A percentile compares a stretch with the other conserved stretches of the same genome.
Conservation (phyloP, 2,329 filamentous ascomycete genomes). For the Trichoderma gracile region DNA sequence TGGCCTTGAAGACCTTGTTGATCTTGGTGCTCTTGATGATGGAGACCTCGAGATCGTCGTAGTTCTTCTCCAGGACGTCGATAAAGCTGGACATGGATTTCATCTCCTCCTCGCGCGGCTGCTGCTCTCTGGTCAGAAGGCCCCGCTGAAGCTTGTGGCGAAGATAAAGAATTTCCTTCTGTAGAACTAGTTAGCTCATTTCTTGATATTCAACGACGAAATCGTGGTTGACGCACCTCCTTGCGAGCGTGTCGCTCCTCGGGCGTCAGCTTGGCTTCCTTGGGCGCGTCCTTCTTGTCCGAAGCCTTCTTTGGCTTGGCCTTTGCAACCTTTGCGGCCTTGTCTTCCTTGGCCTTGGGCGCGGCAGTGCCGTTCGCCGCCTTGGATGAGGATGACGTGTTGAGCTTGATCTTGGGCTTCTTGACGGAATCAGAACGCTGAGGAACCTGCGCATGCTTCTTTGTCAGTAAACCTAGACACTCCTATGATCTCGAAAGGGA, state of each 20-base stretch:
- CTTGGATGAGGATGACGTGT: slow-evolving; percentile 67
- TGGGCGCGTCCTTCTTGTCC: slow-evolving; percentile 58
- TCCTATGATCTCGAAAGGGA: not conserved
- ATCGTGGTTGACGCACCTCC: slow-evolving; percentile 49
- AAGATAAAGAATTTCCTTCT: slow-evolving; percentile 85
- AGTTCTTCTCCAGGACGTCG: slow-evolving; percentile 78
- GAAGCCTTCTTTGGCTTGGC: slow-evolving; percentile 58
- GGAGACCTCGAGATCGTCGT: slow-evolving; percentile 76
- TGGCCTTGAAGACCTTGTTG: slow-evolving; percentile 95
- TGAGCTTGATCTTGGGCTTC: slow-evolving; percentile 68
- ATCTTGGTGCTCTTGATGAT: slow-evolving; percentile 95
- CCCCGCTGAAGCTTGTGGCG: slow-evolving; percentile 95
- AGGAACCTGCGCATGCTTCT: slow-evolving; percentile 47
- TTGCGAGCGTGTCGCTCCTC: slow-evolving; percentile 62
- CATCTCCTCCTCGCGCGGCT: slow-evolving; percentile 87
- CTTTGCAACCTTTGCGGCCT: slow-evolving; percentile 55
- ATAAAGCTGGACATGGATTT: slow-evolving; percentile 74
- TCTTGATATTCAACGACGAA: not conserved
- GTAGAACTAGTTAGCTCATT: slow-evolving; percentile 38
- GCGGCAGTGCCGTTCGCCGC: slow-evolving; percentile 61
- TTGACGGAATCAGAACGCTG: slow-evolving; percentile 63
- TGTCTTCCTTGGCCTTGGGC: slow-evolving; percentile 58
- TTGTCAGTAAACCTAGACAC: slow-evolving; percentile 2
- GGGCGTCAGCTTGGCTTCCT: slow-evolving; percentile 59
- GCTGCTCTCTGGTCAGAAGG: slow-evolving; percentile 79